Conservation (phyloP, 352 stramenopile species). For the Pythium myriotylum region DNA sequence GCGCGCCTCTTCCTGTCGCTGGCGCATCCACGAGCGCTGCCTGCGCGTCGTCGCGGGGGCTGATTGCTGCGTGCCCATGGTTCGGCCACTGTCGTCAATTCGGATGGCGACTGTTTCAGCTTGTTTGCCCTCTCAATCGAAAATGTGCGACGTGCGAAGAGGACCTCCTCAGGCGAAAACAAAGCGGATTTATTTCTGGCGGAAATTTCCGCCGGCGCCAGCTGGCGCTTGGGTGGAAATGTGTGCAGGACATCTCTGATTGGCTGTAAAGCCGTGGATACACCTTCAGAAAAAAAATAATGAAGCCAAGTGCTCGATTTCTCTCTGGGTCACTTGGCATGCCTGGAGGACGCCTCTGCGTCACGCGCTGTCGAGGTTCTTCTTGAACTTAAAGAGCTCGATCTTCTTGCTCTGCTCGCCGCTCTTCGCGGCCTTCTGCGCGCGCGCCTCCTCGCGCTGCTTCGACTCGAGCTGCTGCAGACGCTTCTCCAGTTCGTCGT, state of each 20-base stretch:
- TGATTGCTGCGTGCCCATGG: slow-evolving; percentile 31
- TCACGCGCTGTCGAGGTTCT: slow-evolving; percentile 35
- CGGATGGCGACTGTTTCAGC: neutral
- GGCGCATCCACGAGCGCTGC: slow-evolving; percentile 14
- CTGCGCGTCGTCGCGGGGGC: slow-evolving; percentile 1
- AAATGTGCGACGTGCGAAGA: no score
- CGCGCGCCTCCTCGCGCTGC: slow-evolving; percentile 34
- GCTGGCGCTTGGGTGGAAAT: neutral
- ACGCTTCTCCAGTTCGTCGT: slow-evolving; percentile 74
- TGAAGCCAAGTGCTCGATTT: slow-evolving; percentile 7
- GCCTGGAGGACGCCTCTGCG: no score
- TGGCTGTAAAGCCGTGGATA: slow-evolving; percentile 10
- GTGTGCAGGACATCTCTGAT: neutral
- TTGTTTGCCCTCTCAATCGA: neutral
- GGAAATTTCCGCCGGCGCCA: slow-evolving; percentile 1
- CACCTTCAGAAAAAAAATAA: neutral
- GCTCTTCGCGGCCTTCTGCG: slow-evolving; percentile 37
- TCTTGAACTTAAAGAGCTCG: slow-evolving; percentile 58
- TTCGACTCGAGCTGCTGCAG: slow-evolving; percentile 65
- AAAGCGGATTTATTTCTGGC: neutral
- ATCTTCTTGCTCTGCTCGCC: slow-evolving; percentile 29
- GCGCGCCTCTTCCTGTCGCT: slow-evolving; percentile 1
- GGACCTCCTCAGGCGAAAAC: no score
- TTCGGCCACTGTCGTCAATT: slow-evolving; percentile 1
- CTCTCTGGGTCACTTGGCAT: neutral